Conservation (phyloP, 139 green algal species). For the Nannochloris sp. region DNA sequence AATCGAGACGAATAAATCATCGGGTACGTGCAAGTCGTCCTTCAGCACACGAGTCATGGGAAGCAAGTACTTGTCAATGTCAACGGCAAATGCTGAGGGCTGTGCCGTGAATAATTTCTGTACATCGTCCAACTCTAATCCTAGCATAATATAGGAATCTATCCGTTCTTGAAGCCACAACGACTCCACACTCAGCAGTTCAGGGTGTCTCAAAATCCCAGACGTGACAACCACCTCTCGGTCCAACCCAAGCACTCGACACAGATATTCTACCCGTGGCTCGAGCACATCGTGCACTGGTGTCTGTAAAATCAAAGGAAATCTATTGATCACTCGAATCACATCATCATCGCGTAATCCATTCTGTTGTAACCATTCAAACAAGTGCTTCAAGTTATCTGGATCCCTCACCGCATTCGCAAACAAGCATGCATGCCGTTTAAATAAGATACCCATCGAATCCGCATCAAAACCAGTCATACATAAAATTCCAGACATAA, state of each 20-base stretch:
- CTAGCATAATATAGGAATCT: constrained; percentile 3
- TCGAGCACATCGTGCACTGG: constrained; percentile 15
- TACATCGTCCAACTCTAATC: background rate
- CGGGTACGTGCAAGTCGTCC: constrained; percentile 4
- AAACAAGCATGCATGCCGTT: constrained; percentile 16
- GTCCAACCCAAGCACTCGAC: background rate
- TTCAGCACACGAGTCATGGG: background rate
- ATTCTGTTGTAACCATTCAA: constrained; percentile 19
- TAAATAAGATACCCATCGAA: constrained; percentile 14
- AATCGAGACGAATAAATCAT: constrained; percentile 2
- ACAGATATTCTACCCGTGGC: constrained; percentile 12
- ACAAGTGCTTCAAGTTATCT: constrained; percentile 19
- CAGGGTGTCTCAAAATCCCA: constrained; percentile 12
- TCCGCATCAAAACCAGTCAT: constrained; percentile 7
- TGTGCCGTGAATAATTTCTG: constrained; percentile 3
- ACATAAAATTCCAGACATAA: constrained; percentile 20
- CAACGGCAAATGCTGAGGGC: background rate
- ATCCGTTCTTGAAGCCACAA: background rate
- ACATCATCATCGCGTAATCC: constrained; percentile 3
- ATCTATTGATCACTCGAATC: constrained; percentile 8
- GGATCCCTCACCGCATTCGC: constrained; percentile 11
- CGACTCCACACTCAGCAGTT: constrained; percentile 14
- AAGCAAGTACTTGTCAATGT: background rate
- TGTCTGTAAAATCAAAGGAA: constrained; percentile 19
- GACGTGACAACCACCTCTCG: background rate